Percentiles rank a stretch among this genome's conserved stretches.
These are phyloP conservation scores for Monosporozyma yasuniensis DNA, from an alignment of 805 yeast species.

Conservation along the genomic window DNA sequence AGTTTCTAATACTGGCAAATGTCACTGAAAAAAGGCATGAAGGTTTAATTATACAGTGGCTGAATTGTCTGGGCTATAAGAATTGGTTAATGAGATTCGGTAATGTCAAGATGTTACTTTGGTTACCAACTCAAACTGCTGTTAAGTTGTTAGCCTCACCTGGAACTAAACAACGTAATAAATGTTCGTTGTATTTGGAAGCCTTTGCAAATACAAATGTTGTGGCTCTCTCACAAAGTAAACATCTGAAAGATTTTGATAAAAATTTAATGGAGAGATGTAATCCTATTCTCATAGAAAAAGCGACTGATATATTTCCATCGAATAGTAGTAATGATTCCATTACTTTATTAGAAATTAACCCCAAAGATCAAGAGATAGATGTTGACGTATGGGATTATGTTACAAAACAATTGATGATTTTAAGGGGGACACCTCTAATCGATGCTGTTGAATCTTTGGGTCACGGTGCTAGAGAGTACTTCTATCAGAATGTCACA, in stretches of 20 bases:
- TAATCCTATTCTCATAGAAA: slow-evolving; percentile 28
- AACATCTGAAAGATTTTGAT: slow-evolving; percentile 15
- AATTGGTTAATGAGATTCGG: slow-evolving; percentile 74
- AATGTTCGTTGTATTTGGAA: slow-evolving; percentile 57
- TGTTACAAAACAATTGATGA: slow-evolving; percentile 52
- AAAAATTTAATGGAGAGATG: slow-evolving; percentile 12
- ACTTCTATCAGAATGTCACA: slow-evolving; percentile 31
- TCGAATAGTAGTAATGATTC: slow-evolving; percentile 25
- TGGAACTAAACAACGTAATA: slow-evolving; percentile 43
- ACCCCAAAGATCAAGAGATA: slow-evolving; percentile 37
- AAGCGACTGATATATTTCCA: slow-evolving; percentile 22
- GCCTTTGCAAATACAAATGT: slow-evolving; percentile 51
- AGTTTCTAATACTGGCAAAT: slow-evolving; percentile 51
- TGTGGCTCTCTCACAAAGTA: slow-evolving; percentile 38
- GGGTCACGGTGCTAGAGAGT: slow-evolving; percentile 76
- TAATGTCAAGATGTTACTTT: slow-evolving; percentile 62
- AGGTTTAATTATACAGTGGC: slow-evolving; percentile 65
- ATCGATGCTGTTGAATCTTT: slow-evolving; percentile 41
- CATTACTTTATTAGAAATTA: slow-evolving; percentile 50
- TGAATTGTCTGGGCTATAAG: slow-evolving; percentile 53
- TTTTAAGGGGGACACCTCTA: slow-evolving; percentile 38
- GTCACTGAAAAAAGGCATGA: slow-evolving; percentile 49
- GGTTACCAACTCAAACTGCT: slow-evolving; percentile 56
- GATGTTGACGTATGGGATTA: slow-evolving; percentile 56
- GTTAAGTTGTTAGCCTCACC: slow-evolving; percentile 52